Conservation (phyloP, 1,284 basidiomycete species). For the Trametes hirsuta region DNA sequence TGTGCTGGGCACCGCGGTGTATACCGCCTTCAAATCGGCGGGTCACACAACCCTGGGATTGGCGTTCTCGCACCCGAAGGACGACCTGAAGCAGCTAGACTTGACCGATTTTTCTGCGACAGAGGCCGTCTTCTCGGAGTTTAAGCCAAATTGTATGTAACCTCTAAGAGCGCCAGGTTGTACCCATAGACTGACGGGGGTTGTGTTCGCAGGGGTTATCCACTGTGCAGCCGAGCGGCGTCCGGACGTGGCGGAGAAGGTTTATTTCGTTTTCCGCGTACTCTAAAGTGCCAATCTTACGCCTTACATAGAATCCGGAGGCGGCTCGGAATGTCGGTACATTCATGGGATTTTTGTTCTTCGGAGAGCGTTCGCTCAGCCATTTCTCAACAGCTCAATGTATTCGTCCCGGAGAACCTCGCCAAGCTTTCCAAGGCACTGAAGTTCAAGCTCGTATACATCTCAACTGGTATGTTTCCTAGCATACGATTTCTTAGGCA, state of each 20-base stretch:
- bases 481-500: not conserved
- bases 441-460: slow-evolving; percentile 69
- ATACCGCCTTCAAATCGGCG: slow-evolving; percentile 55
- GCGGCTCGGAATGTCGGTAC: slow-evolving; percentile 57
- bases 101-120: slow-evolving; percentile 56
- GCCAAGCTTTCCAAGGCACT: slow-evolving; percentile 59
- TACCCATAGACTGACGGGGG: not conserved
- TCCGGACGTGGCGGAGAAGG: slow-evolving; percentile 83
- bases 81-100: slow-evolving; percentile 61
- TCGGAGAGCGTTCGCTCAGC: not conserved
- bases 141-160: slow-evolving; percentile 47
- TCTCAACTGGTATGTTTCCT: slow-evolving; percentile 65
- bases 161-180: not conserved
- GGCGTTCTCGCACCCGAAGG: slow-evolving; percentile 60
- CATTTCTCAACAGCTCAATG: slow-evolving; percentile 59
- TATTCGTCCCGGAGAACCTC: slow-evolving; percentile 62
- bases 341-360: not conserved
- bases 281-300: not conserved
- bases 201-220: slow-evolving; percentile 63
- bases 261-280: not conserved
- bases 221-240: slow-evolving; percentile 86
- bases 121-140: slow-evolving; percentile 51
- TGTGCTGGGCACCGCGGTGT: slow-evolving; percentile 71
- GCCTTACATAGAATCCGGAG: slow-evolving; percentile 56
- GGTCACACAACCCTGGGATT: slow-evolving; percentile 58